A percentile compares a stretch with the other conserved stretches of the same genome.
Evolutionary conservation across 2,329 filamentous ascomycete genomes (phyloP).

Genomic region (Aspergillus sp.): DNA sequence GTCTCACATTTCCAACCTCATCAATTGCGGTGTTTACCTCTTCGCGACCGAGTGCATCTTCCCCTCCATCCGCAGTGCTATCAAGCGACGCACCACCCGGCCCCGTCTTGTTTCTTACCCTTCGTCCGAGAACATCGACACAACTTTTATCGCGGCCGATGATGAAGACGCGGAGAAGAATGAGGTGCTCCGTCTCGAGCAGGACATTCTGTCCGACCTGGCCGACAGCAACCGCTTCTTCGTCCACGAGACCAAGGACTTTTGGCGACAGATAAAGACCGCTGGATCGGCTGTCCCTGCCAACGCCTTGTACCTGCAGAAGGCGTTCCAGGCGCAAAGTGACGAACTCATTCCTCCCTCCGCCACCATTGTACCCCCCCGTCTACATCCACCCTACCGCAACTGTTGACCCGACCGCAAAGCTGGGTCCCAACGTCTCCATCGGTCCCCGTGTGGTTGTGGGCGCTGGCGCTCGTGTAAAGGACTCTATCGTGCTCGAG

Average conservation of each 20-base stretch:
- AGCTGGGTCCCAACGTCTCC: slow-evolving; percentile 94
- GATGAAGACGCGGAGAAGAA: slow-evolving; percentile 74
- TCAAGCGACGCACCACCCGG: slow-evolving; percentile 90
- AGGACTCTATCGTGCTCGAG: slow-evolving; percentile 93
- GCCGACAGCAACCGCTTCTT: slow-evolving; percentile 98
- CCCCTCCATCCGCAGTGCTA: slow-evolving; percentile 87
- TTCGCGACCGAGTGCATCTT: slow-evolving; percentile 96
- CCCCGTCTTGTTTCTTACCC: slow-evolving; percentile 92
- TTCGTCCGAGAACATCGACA: slow-evolving; percentile 86
- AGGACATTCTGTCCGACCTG: slow-evolving; percentile 92
- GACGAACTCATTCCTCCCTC: slow-evolving; percentile 78
- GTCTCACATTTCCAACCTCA: slow-evolving; percentile 93
- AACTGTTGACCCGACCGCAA: slow-evolving; percentile 86
- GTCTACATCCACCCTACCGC: slow-evolving; percentile 95
- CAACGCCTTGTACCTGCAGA: slow-evolving; percentile 92
- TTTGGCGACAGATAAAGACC: slow-evolving; percentile 99
- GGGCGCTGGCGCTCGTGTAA: slow-evolving; percentile 83
- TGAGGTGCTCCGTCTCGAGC: slow-evolving; percentile 88
- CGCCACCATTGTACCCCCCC: slow-evolving; percentile 77
- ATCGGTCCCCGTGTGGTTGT: slow-evolving; percentile 84
- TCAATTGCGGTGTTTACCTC: slow-evolving; percentile 98
- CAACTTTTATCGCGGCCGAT: slow-evolving; percentile 60
- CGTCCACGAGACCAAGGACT: slow-evolving; percentile 97
- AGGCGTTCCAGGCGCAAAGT: slow-evolving; percentile 79
- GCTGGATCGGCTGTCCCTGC: slow-evolving; percentile 94